Percentiles rank a stretch among this genome's conserved stretches.
Evolutionary conservation across 768 basidiomycete species (phyloP).

Genomic region (Mycena albidolilacea): DNA sequence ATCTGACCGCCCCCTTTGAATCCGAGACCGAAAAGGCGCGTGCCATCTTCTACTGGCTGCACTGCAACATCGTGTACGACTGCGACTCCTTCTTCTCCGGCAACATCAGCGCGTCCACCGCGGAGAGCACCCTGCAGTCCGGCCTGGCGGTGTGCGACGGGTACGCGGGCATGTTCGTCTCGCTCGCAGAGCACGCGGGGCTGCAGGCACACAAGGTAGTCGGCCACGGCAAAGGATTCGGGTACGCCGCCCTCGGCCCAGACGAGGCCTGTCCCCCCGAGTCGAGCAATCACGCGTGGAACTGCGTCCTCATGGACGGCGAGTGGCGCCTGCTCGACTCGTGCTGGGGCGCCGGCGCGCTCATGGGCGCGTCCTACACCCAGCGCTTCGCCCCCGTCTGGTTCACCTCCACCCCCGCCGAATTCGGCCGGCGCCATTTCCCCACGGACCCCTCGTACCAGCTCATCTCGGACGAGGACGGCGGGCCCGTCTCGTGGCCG

Average conservation of each 20-base stretch:
- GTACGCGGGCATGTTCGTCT: slow-evolving; percentile 60
- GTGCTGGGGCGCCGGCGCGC: slow-evolving; percentile 65
- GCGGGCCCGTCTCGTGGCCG: slow-evolving; percentile 58
- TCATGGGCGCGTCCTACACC: slow-evolving; percentile 52
- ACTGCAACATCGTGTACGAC: slow-evolving; percentile 64
- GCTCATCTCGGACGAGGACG: slow-evolving; percentile 55
- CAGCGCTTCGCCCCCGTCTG: slow-evolving; percentile 56
- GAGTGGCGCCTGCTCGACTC: slow-evolving; percentile 64
- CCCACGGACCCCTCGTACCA: slow-evolving; percentile 61
- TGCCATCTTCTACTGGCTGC: slow-evolving; percentile 64
- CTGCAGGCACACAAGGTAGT: slow-evolving; percentile 57
- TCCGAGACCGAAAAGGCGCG: slow-evolving; percentile 62
- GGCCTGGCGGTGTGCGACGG: slow-evolving; percentile 67
- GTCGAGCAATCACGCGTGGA: slow-evolving; percentile 64
- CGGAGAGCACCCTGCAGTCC: slow-evolving; percentile 56
- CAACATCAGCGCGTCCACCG: slow-evolving; percentile 52
- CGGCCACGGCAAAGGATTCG: slow-evolving; percentile 65
- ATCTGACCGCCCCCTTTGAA: slow-evolving; percentile 58
- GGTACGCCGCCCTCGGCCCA: slow-evolving; percentile 51
- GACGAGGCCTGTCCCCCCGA: slow-evolving; percentile 54
- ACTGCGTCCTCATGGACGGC: slow-evolving; percentile 59
- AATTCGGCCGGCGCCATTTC: slow-evolving; percentile 62
- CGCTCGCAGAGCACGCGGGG: slow-evolving; percentile 56
- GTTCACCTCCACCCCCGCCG: slow-evolving; percentile 58
- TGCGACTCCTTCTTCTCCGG: slow-evolving; percentile 59